Base-by-base conservation (phyloP, 768 basidiomycete genomes). In the Russula ochroleuca region DNA sequence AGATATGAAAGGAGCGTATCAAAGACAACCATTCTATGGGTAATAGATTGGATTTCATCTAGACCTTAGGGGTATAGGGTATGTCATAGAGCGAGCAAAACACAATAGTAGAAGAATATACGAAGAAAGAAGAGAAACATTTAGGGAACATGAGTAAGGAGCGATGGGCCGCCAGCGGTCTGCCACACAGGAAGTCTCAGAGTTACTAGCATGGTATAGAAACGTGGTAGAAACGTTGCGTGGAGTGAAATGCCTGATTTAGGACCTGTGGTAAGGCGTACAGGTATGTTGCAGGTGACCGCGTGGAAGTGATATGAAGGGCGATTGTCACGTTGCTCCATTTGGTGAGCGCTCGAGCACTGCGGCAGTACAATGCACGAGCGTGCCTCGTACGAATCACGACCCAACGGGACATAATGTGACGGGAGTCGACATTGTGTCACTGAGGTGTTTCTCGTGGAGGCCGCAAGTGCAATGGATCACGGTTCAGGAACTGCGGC, bases 401-500 rank as follows among this genome's bases (percentile, higher is more conserved):
- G 45, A 47, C 45, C 35, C 21, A 21, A 47, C 21, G 5, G 21
- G 45, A 21, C 45, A 47, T 13, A 47, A 13, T 21, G n/a, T 11
- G 9, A 13, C 21, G 5, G 5, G n/a, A 47, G 21, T 13, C 21
- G 21, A 6, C 21, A 10, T 8, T 47, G 45, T 13, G n/a, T 43
- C n/a, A 43, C 43, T 43, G 43, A 43, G n/a, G 45, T 13, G 23
- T 0, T 11, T 40, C 14, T n/a, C 23, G 8, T 15, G 13, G 25
- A 21, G 25, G 38, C 7, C 14, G 17, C 38, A 21, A 17, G 7
- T n/a, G 40, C 13, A 14, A 21, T 47, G 15, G 5, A 52, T 63
- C 50, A 45, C 0, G 52, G 13, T 10, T 54, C 37, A 3, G 63
- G 57, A 10, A 64, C 49, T 17, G 63, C 63, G 15, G 51, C 37